These are phyloP conservation scores for Asterophora lycoperdoides DNA, from an alignment of 768 basidiomycete species.

Conservation along the genomic window DNA sequence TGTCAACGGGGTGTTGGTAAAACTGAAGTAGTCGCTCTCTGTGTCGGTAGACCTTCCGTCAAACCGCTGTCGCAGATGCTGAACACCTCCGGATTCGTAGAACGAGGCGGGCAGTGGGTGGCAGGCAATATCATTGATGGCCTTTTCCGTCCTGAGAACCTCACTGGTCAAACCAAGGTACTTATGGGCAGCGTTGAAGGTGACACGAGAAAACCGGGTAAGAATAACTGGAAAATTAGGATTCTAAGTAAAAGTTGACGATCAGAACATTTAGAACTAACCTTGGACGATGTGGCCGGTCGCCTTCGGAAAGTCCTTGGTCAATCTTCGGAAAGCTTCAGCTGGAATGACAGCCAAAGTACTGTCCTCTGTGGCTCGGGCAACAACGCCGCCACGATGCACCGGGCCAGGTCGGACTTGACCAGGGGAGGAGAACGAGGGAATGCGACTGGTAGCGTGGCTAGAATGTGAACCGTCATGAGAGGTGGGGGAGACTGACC, in stretches of 20 bases:
- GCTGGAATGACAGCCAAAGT: constrained; percentile 99
- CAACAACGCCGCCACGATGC: constrained; percentile 77
- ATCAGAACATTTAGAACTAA: constrained; percentile 20
- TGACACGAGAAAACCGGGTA: constrained; percentile 94
- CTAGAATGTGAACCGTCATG: constrained; percentile 15
- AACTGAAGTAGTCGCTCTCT: constrained; percentile 57
- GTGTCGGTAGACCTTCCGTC: constrained; percentile 52
- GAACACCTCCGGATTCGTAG: constrained; percentile 89
- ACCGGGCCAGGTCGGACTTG: constrained; percentile 22
- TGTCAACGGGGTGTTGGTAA: constrained; percentile 26
- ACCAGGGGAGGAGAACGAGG: constrained; percentile 17
- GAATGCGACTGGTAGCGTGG: constrained; percentile 11
- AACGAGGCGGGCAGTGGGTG: constrained; percentile 90
- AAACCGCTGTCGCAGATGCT: constrained; percentile 88
- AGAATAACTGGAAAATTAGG: constrained; percentile 63
- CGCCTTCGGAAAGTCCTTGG: constrained; percentile 95
- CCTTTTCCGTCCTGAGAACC: constrained; percentile 93
- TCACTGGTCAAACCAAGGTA: constrained; percentile 95
- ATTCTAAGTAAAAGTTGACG: constrained; percentile 3
- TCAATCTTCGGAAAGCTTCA: constrained; percentile 90
- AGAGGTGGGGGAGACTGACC: constrained; percentile 26
- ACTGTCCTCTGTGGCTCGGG: constrained; percentile 90
- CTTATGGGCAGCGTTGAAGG: constrained; percentile 95
- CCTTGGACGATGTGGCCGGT: constrained; percentile 96
- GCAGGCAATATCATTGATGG: constrained; percentile 95